phyloP scores from a whole-genome alignment of 345 rosid genomes.

The Clarkia xantiana region DNA sequence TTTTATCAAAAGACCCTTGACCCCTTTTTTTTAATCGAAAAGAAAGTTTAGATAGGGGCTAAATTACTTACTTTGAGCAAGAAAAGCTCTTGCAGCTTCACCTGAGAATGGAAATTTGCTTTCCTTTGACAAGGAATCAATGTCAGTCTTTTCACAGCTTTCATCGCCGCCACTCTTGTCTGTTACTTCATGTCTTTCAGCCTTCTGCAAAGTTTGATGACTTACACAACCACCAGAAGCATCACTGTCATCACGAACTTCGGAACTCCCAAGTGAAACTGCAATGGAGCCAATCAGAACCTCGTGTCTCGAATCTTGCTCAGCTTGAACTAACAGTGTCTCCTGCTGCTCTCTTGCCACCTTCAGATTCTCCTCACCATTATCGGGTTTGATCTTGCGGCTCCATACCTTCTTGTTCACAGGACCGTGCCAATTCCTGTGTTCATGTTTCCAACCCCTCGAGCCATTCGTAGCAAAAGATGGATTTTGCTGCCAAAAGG shows the following conservation, averaged over 20 bases:
- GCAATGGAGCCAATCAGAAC: slow-evolving; percentile 77
- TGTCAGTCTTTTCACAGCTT: too few species aligned
- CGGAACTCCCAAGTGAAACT: slow-evolving; percentile 39
- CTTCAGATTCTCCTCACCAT: slow-evolving; percentile 22
- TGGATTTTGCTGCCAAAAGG: slow-evolving; percentile 29
- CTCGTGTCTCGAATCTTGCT: slow-evolving; percentile 33
- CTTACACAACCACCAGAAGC: slow-evolving; percentile 19
- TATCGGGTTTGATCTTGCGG: slow-evolving; percentile 39
- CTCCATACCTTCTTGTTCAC: slow-evolving; percentile 59
- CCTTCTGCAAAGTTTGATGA: slow-evolving; percentile 17
- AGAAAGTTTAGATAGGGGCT: too few species aligned
- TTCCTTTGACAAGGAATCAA: slow-evolving; percentile 1
- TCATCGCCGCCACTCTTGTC: too few species aligned
- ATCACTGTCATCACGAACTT: slow-evolving; percentile 19
- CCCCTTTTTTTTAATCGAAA: too few species aligned
- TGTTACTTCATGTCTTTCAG: background rate
- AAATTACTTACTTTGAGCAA: slow-evolving; percentile 53
- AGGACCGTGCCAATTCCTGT: slow-evolving; percentile 41
- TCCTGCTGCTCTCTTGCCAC: slow-evolving; percentile 19
- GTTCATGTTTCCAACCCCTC: slow-evolving; percentile 32
- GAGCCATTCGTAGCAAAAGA: slow-evolving; percentile 31
- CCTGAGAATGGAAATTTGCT: slow-evolving; percentile 32
- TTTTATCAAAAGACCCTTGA: too few species aligned
- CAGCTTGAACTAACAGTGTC: slow-evolving; percentile 19
- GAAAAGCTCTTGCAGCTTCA: slow-evolving; percentile 58